Percentiles rank a stretch among this genome's conserved stretches.
Evolutionary conservation across 1,139 yeast genomes (phyloP).

Genomic region (Magnusiomyces fungicola): DNA sequence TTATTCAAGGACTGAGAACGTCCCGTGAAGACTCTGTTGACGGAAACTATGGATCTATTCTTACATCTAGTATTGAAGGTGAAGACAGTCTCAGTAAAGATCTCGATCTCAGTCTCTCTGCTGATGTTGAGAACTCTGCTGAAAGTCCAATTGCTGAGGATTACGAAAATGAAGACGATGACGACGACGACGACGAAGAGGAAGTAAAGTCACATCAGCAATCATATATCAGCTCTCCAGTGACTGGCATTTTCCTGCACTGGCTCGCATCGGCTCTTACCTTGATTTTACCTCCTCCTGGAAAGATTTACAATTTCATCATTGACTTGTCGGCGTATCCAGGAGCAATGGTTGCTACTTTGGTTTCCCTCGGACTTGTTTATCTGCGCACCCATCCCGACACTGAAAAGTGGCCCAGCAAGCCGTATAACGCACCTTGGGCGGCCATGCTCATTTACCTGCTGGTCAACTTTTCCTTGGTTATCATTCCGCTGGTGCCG

Average conservation of each 20-base stretch:
- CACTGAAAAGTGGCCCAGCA: conserved; percentile 45
- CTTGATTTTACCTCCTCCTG: conserved; percentile 60
- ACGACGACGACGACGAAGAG: conserved; percentile 11
- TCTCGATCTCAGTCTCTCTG: background rate
- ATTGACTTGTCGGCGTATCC: conserved; percentile 71
- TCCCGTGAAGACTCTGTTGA: background rate
- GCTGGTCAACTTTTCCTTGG: conserved; percentile 45
- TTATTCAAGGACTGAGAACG: background rate
- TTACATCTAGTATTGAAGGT: background rate
- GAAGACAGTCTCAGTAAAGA: background rate
- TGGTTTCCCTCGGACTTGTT: conserved; percentile 62
- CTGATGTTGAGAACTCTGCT: background rate
- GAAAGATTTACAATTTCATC: conserved; percentile 70
- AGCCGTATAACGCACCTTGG: conserved; percentile 26
- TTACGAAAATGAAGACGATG: background rate
- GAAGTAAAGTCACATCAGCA: background rate
- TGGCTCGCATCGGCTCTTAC: conserved; percentile 45
- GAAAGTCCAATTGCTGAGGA: background rate
- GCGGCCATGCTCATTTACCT: conserved; percentile 36
- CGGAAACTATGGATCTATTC: background rate
- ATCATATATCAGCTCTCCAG: conserved; percentile 39
- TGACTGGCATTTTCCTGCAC: conserved; percentile 47
- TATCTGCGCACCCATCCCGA: conserved; percentile 51
- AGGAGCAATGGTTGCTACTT: conserved; percentile 56
- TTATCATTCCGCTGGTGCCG: conserved; percentile 51